Evolutionary conservation across 139 green algal species (phyloP).

Genomic region (Limnomonas spitsbergensis): DNA sequence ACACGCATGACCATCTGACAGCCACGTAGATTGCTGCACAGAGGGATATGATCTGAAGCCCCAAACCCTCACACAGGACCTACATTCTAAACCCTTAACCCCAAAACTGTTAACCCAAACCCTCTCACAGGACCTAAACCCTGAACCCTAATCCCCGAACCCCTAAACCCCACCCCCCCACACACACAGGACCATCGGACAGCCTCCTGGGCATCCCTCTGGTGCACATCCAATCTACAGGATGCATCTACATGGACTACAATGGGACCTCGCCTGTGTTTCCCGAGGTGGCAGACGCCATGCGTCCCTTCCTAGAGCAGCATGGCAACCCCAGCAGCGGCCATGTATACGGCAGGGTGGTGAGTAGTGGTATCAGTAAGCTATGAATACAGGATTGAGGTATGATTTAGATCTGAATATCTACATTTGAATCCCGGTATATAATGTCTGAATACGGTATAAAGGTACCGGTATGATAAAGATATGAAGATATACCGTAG

Average conservation of each 20-base stretch:
- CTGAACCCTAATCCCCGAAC: no score
- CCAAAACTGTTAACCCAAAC: no score
- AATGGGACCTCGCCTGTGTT: slow-evolving; percentile 63
- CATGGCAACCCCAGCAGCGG: slow-evolving; percentile 65
- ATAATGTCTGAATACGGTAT: not conserved
- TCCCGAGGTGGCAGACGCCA: slow-evolving; percentile 56
- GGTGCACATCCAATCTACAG: not conserved
- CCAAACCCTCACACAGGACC: no score
- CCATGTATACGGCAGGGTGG: slow-evolving; percentile 53
- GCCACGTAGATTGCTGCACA: no score
- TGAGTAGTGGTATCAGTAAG: slow-evolving; percentile 10
- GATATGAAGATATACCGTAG: no score
- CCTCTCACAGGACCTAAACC: no score
- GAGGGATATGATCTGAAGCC: no score
- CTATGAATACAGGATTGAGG: slow-evolving; percentile 6
- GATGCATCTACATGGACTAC: slow-evolving; percentile 62
- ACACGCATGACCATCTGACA: no score
- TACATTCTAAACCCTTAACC: no score
- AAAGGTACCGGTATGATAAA: no score
- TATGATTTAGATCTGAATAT: not conserved
- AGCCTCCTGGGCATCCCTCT: not conserved
- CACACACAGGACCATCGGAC: no score
- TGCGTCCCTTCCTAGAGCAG: slow-evolving; percentile 52
- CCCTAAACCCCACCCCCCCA: no score
- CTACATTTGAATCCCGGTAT: not conserved